Evolutionary conservation across 1,284 basidiomycete genomes (phyloP), one percentile per base, ranked within the genome.

Genomic region (Cutaneotrichosporon sp.): DNA sequence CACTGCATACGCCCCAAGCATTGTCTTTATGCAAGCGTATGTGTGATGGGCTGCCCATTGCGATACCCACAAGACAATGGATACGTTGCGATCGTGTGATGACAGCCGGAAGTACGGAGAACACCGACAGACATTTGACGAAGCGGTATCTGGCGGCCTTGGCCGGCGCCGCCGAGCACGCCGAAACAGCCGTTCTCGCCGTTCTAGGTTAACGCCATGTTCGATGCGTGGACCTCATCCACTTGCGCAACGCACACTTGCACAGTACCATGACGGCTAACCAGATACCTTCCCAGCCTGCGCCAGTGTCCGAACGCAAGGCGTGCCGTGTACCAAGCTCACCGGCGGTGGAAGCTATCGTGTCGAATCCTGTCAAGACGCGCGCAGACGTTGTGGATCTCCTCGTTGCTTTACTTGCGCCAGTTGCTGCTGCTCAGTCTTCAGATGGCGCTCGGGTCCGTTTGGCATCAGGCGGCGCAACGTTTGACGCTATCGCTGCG

Each of bases 401-500:
- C 17, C 54, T 64, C 14, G 46, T 46, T 26, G 44, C 47, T 30
- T 46, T 64, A n/a, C 46, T 64, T n/a, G 39, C 42, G 10, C 62
- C 62, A 7, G 39, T 64, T 4, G 48, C 45, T 4, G 55, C 40
- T 2, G 57, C 54, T 1, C 48, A 47, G 49, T 60, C 58, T 9
- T 9, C 42, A 1, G 60, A 54, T 1, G 51, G 55, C 12, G 62
- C 55, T 2, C 47, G 62, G 4, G 44, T 64, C n/a, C 53, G 46
- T 4, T 40, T 62, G 5, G 55, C 55, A n/a, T 30, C 54, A 44
- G 57, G 60, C 9, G 62, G 62, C 12, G 58, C 56, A 4, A 49
- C 51, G 26, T 64, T 64, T 40, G 62, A 62, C 44, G 23, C 40
- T 5, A 50, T 51, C n/a, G 57, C 62, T 2, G 62, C 62, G 10